phyloP scores from a whole-genome alignment of 1,139 yeast species.

The Blastobotrys arbuscula region DNA sequence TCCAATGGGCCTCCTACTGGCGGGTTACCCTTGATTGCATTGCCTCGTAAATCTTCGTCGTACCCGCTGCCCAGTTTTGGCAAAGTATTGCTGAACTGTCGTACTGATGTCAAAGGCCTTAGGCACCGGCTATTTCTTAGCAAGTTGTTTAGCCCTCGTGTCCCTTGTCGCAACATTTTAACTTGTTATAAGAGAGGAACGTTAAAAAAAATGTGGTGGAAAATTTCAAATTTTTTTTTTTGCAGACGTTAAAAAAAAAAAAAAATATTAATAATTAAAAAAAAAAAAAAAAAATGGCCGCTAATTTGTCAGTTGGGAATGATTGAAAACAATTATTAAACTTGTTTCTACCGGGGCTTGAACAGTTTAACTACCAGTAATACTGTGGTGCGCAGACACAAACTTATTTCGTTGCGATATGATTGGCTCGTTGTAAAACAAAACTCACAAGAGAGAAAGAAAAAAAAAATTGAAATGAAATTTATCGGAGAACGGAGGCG shows the following conservation, averaged over 20 bases:
- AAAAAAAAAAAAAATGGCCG: not conserved
- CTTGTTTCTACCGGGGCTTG: too few relatives aligned
- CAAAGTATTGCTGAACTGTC: slow-evolving; percentile 1
- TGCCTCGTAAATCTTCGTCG: slow-evolving; percentile 18
- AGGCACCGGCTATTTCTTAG: not conserved
- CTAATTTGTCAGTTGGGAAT: not conserved
- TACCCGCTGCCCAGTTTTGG: slow-evolving; percentile 2
- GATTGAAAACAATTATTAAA: too few relatives aligned
- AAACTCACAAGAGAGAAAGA: too few relatives aligned
- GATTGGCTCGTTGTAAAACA: too few relatives aligned
- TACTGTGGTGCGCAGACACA: too few relatives aligned
- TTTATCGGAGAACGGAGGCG: too few relatives aligned
- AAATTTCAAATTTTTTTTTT: not conserved
- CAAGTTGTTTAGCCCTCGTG: slow-evolving; percentile 2
- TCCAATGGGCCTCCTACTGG: slow-evolving; percentile 35
- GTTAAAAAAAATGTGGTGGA: too few relatives aligned
- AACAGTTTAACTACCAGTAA: too few relatives aligned
- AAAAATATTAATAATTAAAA: not conserved
- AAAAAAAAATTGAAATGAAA: too few relatives aligned
- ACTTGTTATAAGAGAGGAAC: too few relatives aligned
- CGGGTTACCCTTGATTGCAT: slow-evolving; percentile 26
- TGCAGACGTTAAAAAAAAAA: not conserved
- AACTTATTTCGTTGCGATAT: too few relatives aligned
- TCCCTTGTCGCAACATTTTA: slow-evolving; percentile 14
- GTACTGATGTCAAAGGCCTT: not conserved